A percentile compares a stretch with the other conserved stretches of the same genome.
These are phyloP conservation scores for Deuterostichococcus epilithicus DNA, from an alignment of 139 green algal genomes.

Conservation along the genomic window DNA sequence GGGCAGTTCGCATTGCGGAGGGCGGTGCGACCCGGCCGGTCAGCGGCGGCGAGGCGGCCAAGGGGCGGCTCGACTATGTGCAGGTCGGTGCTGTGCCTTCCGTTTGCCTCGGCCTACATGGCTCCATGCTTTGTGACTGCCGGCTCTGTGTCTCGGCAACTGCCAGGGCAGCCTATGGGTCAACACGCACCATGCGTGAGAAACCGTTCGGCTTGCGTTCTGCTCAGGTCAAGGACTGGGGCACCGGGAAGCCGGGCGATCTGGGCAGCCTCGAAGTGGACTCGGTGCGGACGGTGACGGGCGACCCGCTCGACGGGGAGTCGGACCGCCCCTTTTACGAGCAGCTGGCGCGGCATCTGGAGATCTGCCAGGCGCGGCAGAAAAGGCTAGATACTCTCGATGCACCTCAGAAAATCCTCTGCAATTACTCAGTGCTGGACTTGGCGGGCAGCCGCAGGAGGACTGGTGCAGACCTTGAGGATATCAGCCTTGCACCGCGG, in stretches of 20 bases:
- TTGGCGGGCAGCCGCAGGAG: too few relatives aligned
- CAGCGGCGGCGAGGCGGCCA: background rate
- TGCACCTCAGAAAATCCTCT: too few relatives aligned
- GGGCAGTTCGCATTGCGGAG: background rate
- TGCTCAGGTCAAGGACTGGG: slow-evolving; percentile 3
- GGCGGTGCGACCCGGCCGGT: background rate
- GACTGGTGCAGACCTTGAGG: too few relatives aligned
- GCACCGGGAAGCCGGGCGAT: background rate
- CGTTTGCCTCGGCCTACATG: background rate
- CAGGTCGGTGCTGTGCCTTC: background rate
- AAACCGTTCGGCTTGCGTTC: too few relatives aligned
- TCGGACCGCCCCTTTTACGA: slow-evolving; percentile 15
- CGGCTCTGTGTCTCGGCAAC: background rate
- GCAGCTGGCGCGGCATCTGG: slow-evolving; percentile 18
- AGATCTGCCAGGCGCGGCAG: slow-evolving; percentile 1
- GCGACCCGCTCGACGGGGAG: background rate
- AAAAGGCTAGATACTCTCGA: too few relatives aligned
- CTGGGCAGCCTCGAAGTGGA: slow-evolving; percentile 10
- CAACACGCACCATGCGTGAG: too few relatives aligned
- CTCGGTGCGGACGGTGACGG: background rate
- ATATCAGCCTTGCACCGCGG: too few relatives aligned
- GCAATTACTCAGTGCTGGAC: too few relatives aligned
- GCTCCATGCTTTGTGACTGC: background rate
- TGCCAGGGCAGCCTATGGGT: background rate
- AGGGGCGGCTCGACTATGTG: slow-evolving; percentile 11